Base-by-base conservation (phyloP, 768 basidiomycete genomes). In the Mycena capillaripes region DNA sequence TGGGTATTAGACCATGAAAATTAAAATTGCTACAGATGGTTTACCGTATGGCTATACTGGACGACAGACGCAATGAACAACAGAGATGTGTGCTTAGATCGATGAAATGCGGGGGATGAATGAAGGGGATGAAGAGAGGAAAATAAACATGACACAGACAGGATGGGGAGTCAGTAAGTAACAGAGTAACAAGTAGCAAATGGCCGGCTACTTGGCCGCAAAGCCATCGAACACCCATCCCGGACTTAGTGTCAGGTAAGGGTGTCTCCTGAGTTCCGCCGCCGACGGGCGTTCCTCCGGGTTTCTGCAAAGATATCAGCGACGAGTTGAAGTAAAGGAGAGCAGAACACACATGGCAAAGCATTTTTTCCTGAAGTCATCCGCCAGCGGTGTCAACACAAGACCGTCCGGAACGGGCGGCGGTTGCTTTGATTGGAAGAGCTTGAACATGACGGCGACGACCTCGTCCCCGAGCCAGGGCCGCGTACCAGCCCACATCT, bases 401-500 rank as follows among this genome's bases (percentile, higher is more conserved):
- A 98, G 90, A 66, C 95, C 94, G 21, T 92, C 88, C 3, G 97
- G 98, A 7, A 99, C 89, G 4, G 97, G 97, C 11, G 98, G 98
- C 30, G 93, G 92, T 73, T 91, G 88, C 76, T 94, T 92, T 66
- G 93, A 91, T 76, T 94, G 91, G 75, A 95, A 97, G 44, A 98
- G 87, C 96, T 97, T 95, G 82, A 95, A 94, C 92, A 99, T 95
- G 70, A 98, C 97, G 2, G 95, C 93, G 71, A 98, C 89, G 73
- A 90, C 90, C 81, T 97, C 95, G 75, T 97, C 94, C 32, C 95
- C 93, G 30, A 87, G 91, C 98, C 98, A 99, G 3, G 98, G 98
- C 53, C 97, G 86, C 79, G 91, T 89, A n/a, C 98, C 98, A 25
- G 95, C 94, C 93, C 96, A 97, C 98, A 99, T 99, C 82, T 99